These are phyloP conservation scores for Cicer arietinum DNA, from an alignment of 306 rosid species.

Conservation along the genomic window DNA sequence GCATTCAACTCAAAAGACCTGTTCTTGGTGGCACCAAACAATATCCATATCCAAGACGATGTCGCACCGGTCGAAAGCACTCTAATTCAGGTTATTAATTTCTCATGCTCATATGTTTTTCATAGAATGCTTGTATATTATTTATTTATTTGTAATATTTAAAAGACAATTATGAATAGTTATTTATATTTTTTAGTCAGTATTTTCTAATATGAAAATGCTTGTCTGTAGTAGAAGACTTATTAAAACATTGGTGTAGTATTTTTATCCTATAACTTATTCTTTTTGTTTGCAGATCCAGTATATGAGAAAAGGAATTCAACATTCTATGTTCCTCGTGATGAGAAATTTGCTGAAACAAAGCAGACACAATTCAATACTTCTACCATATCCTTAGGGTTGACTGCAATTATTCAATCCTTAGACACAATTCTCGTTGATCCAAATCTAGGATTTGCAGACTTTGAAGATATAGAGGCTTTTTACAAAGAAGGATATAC, in stretches of 20 bases:
- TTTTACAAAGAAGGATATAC: slow-evolving; percentile 54
- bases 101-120: background rate
- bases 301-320: slow-evolving; percentile 40
- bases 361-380: slow-evolving; percentile 53
- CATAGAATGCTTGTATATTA: no score
- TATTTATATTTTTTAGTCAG: no score
- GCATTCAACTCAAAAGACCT: slow-evolving; percentile 50
- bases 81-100: slow-evolving; percentile 48
- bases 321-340: slow-evolving; percentile 61
- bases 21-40: slow-evolving; percentile 60
- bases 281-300: slow-evolving; percentile 42
- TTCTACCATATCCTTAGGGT: slow-evolving; percentile 44
- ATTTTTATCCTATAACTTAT: no score
- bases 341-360: slow-evolving; percentile 53
- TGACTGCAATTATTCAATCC: slow-evolving; percentile 46
- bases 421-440: slow-evolving; percentile 43
- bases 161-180: no score
- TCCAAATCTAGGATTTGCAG: slow-evolving; percentile 42
- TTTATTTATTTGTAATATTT: no score
- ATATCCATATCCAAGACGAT: slow-evolving; percentile 68
- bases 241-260: no score
- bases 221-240: no score
- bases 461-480: slow-evolving; percentile 51
- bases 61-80: slow-evolving; percentile 47
- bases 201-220: no score